Evolutionary conservation across 441 rosid genomes (phyloP), one percentile per base, ranked within the genome.

Genomic region (Erysimum cheiri): DNA sequence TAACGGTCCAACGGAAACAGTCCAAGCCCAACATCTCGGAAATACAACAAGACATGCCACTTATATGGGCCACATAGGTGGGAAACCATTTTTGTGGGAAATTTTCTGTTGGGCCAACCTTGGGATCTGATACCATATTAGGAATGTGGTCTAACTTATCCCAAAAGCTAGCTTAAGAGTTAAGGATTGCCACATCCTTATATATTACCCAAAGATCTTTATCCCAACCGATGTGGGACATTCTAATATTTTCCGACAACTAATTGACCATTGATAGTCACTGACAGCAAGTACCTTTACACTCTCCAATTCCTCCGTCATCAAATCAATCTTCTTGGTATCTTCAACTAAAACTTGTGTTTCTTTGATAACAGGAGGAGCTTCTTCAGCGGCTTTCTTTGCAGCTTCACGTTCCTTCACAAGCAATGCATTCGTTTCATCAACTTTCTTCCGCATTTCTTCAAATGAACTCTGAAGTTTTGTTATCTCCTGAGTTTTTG

Each of bases 271-370:
- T 22, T 4, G 55, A 53, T 19, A 55, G 64, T 64, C 32, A 57
- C 2, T 47, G 60, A 56, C 31, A 60, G 36, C 48, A 36, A 70
- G 57, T 78, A 91, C 98, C 97, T 87, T 89, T 24, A 96, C 79
- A 71, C 76, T 84, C 69, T 91, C 93, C 59, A 92, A 73, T 87
- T 96, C 98, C 73, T 77, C 85, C 0, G 85, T 83, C 67, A 96
- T 85, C n/a, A 84, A 68, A 60, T 89, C 93, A 60, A 96, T 68
- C 81, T 89, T 89, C 80, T 88, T 41, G 8, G 97, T 91, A 75
- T 96, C 98, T 85, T 96, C 96, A 73, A 93, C 92, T 24, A 96
- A 43, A 72, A 96, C 90, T 82, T 92, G 85, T 62, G 93, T 96
- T 83, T 96, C 98, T 82, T 88, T 53, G 13, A 91, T 64, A 58